Evolutionary conservation across 148 eudicot species (phyloP).

Genomic region (Diospyros lotus): DNA sequence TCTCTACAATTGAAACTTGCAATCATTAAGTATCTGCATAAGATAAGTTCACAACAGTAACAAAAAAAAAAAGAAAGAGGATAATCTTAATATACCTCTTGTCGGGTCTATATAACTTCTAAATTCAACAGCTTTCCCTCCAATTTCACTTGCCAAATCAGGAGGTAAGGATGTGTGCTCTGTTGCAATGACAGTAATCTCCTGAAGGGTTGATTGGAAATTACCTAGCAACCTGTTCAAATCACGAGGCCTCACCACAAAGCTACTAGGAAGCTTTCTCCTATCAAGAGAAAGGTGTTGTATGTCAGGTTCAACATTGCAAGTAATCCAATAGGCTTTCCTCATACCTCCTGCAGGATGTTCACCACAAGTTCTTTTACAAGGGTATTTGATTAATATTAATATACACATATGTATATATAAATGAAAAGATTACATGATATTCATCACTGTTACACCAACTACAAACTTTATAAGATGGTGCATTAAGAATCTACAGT

Average conservation of each 20-base stretch:
- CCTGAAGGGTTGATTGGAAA: slow-evolving; percentile 96
- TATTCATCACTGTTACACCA: neutral
- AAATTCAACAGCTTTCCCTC: slow-evolving; percentile 97
- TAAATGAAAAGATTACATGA: neutral
- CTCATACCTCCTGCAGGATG: slow-evolving; percentile 78
- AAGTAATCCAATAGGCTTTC: slow-evolving; percentile 82
- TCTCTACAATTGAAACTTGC: slow-evolving; percentile 46
- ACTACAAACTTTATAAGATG: neutral
- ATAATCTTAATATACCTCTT: slow-evolving; percentile 52
- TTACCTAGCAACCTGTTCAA: slow-evolving; percentile 81
- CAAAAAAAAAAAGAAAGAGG: slow-evolving; percentile 1
- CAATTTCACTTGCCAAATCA: slow-evolving; percentile 72
- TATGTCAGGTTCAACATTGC: slow-evolving; percentile 90
- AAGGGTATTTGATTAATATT: neutral
- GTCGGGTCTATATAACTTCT: slow-evolving; percentile 96
- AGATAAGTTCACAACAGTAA: slow-evolving; percentile 8
- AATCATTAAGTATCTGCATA: slow-evolving; percentile 2
- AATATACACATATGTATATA: neutral
- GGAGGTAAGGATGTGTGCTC: slow-evolving; percentile 66
- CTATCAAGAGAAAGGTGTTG: slow-evolving; percentile 85
- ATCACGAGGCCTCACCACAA: slow-evolving; percentile 96
- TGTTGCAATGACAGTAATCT: slow-evolving; percentile 89
- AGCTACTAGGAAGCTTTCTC: slow-evolving; percentile 71
- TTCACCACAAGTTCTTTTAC: slow-evolving; percentile 2
- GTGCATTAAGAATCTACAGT: no score